These are phyloP conservation scores for Spergularia bocconei DNA, from an alignment of 148 eudicot genomes.

Conservation along the genomic window DNA sequence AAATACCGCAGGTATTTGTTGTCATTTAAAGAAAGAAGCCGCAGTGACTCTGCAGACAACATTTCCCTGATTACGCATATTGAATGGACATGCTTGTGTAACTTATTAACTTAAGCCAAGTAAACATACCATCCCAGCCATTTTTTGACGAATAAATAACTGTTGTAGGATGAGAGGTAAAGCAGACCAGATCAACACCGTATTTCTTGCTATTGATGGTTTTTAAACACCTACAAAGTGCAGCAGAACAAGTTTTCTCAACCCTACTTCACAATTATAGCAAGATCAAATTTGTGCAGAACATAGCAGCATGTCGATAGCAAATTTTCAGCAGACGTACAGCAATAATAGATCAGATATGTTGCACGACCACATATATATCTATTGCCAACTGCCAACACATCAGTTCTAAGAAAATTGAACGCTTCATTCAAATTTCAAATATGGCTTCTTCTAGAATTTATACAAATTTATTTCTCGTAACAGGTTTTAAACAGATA, in stretches of 20 bases:
- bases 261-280: slow-evolving; percentile 3
- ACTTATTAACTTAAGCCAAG: background rate
- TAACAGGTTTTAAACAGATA: too few species aligned
- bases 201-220: slow-evolving; percentile 97
- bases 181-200: slow-evolving; percentile 91
- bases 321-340: background rate
- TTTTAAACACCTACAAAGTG: slow-evolving; percentile 77
- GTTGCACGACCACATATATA: background rate
- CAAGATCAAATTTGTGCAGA: background rate
- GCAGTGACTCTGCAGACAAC: slow-evolving; percentile 69
- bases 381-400: background rate
- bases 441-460: too few species aligned
- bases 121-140: slow-evolving; percentile 96
- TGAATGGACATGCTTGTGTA: background rate
- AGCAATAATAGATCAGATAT: background rate
- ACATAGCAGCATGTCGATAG: background rate
- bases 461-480: too few species aligned
- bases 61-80: slow-evolving; percentile 1
- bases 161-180: slow-evolving; percentile 93
- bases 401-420: background rate
- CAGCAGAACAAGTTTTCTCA: slow-evolving; percentile 18
- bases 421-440: too few species aligned
- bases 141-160: slow-evolving; percentile 98
- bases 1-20: slow-evolving; percentile 95
- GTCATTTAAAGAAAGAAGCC: slow-evolving; percentile 95